These are phyloP conservation scores for Solanum acaule DNA, from an alignment of 257 asterid species.

Conservation along the genomic window DNA sequence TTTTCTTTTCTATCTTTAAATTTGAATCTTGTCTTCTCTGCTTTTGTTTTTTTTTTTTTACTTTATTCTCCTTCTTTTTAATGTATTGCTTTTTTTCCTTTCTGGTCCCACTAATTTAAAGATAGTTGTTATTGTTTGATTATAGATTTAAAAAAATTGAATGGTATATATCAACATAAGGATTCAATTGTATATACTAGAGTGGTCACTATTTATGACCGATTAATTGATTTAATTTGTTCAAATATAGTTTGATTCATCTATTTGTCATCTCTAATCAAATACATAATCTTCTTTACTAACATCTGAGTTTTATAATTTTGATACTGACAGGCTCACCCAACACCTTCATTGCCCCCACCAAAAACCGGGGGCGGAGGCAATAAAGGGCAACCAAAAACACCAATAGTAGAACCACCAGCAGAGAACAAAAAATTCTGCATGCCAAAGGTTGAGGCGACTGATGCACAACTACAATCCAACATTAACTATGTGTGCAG, in stretches of 20 bases:
- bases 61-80: background rate
- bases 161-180: too few relatives aligned
- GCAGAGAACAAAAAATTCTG: background rate
- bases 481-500: constrained; percentile 7
- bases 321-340: background rate
- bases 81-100: background rate
- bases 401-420: background rate
- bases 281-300: too few relatives aligned
- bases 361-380: background rate
- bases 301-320: background rate
- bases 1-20: background rate
- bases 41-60: background rate
- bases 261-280: background rate
- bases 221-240: too few relatives aligned
- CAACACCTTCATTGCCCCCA: background rate
- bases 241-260: too few relatives aligned
- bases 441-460: background rate
- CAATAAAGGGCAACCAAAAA: background rate
- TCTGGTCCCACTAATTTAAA: background rate
- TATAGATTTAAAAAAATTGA: too few relatives aligned
- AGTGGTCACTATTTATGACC: too few relatives aligned
- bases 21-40: background rate
- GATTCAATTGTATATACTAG: too few relatives aligned
- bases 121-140: too few relatives aligned
- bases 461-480: constrained; percentile 1